Conservation (phyloP, 1,139 yeast genomes). For the Saccharomyces hybrid region DNA sequence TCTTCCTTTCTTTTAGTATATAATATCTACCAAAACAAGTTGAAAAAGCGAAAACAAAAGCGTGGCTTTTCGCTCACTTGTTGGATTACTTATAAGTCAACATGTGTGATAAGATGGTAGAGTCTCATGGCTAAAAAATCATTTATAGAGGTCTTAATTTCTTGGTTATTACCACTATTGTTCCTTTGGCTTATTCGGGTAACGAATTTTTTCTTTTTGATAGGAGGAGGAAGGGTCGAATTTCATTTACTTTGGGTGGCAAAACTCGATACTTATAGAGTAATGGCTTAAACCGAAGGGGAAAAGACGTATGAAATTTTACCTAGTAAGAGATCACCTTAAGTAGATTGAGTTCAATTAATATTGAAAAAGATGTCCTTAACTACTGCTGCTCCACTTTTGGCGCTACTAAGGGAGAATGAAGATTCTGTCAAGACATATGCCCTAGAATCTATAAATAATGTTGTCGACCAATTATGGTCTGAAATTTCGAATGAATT, state of each 20-base stretch:
- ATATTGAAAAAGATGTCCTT: slow-evolving; percentile 39
- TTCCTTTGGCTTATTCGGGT: not conserved
- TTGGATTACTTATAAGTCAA: no score
- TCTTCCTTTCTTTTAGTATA: not conserved
- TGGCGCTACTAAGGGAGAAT: slow-evolving; percentile 79
- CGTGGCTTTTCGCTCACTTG: no score
- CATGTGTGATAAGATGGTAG: not conserved
- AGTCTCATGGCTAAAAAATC: no score
- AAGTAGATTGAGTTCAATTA: not conserved
- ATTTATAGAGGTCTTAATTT: no score
- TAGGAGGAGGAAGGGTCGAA: not conserved
- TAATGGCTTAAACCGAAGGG: not conserved
- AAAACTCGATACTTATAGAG: not conserved
- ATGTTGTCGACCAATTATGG: slow-evolving; percentile 87
- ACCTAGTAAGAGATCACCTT: not conserved
- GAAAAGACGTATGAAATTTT: not conserved
- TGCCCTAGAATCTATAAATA: slow-evolving; percentile 77
- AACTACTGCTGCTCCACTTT: slow-evolving; percentile 79
- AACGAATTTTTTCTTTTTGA: not conserved
- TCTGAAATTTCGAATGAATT: slow-evolving; percentile 92
- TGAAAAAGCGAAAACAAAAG: no score
- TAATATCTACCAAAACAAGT: not conserved
- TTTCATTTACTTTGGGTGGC: not conserved
- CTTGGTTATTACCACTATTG: no score
- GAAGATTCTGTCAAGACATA: slow-evolving; percentile 72